A percentile compares a stretch with the other conserved stretches of the same genome.
These are phyloP conservation scores for Yarrowia sp. DNA, from an alignment of 805 yeast species.

Conservation along the genomic window DNA sequence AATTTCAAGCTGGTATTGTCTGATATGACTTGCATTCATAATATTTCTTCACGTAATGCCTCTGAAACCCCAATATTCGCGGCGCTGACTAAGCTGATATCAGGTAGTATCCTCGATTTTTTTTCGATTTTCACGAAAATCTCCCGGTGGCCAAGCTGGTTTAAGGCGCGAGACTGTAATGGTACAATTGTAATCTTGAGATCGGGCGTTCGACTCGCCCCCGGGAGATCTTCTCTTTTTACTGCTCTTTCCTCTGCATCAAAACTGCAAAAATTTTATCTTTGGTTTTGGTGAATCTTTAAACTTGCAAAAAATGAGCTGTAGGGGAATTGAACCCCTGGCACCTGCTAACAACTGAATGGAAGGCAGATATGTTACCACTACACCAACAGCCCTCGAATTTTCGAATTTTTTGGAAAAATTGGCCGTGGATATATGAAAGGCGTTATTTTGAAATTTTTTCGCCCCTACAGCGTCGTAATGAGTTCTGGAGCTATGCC, in stretches of 20 bases:
- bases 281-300: no score
- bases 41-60: no score
- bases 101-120: neutral
- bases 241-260: neutral
- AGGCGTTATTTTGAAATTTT: neutral
- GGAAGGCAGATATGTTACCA: constrained; percentile 35
- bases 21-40: no score
- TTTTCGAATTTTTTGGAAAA: neutral
- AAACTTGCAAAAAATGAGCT: constrained; percentile 5
- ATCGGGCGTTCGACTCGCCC: constrained; percentile 36
- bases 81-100: neutral
- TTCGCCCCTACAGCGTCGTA: neutral
- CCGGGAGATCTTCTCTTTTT: constrained; percentile 24
- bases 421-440: neutral
- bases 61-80: no score
- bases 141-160: constrained; percentile 36
- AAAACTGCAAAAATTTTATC: no score
- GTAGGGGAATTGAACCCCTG: constrained; percentile 34
- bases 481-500: no score
- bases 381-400: constrained; percentile 28
- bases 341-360: constrained; percentile 19
- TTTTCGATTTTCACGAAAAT: neutral
- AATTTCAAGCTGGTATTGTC: no score
- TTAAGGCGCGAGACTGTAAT: constrained; percentile 35
- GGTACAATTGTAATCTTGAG: constrained; percentile 30